These are phyloP conservation scores for Penicillium sp. DNA, from an alignment of 2,329 filamentous ascomycete genomes.

Conservation along the genomic window DNA sequence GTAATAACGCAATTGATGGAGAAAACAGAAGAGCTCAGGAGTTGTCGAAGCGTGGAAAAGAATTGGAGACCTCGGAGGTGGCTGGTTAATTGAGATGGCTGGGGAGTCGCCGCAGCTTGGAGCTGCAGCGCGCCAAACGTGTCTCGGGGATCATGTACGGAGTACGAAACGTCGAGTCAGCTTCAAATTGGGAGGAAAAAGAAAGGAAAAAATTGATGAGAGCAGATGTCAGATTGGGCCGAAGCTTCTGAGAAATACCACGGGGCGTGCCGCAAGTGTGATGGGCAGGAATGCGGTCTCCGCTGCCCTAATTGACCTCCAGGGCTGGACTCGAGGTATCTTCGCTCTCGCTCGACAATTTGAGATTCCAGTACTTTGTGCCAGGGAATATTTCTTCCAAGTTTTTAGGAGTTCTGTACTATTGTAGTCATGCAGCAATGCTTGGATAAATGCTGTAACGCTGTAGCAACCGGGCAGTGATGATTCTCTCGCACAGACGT, in stretches of 20 bases:
- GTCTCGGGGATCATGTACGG: conserved; percentile 18
- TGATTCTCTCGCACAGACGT: too few relatives aligned
- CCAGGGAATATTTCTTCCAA: too few relatives aligned
- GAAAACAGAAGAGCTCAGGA: background rate
- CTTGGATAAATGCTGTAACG: too few relatives aligned
- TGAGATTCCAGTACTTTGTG: background rate
- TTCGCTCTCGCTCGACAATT: background rate
- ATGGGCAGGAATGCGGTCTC: background rate
- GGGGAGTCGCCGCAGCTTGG: conserved; percentile 27
- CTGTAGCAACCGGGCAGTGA: too few relatives aligned
- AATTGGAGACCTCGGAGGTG: conserved; percentile 22
- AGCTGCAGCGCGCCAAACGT: conserved; percentile 27
- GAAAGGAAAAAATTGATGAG: background rate
- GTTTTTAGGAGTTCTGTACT: too few relatives aligned
- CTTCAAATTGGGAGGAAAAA: background rate
- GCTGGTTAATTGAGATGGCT: conserved; percentile 47
- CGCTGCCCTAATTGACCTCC: background rate
- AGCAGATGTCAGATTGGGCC: background rate
- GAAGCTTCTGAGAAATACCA: background rate
- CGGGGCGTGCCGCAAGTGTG: background rate
- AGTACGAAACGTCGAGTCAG: background rate
- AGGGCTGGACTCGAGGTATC: background rate
- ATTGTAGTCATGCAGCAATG: too few relatives aligned
- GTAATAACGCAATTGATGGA: conserved; percentile 4
- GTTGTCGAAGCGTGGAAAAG: conserved; percentile 16